Evolutionary conservation across 495 filamentous ascomycete genomes (phyloP).

Genomic region (Podospora anserina): DNA sequence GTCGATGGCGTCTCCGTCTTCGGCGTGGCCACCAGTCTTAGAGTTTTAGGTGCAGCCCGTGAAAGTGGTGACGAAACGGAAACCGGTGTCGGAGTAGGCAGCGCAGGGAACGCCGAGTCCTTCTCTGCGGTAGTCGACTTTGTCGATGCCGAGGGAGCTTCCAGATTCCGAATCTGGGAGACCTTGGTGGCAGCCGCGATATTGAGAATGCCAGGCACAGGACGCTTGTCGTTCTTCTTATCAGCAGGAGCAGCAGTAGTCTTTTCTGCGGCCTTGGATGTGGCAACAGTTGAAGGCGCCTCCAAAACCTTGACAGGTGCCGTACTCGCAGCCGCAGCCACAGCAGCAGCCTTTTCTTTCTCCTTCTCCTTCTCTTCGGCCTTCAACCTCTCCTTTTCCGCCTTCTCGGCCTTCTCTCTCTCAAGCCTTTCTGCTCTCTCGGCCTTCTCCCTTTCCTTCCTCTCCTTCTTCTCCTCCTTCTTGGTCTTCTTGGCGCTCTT

Average conservation of each 20-base stretch:
- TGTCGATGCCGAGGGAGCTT: slow-evolving; percentile 30
- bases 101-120: slow-evolving; percentile 46
- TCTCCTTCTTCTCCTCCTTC: slow-evolving; percentile 23
- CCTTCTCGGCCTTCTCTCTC: slow-evolving; percentile 8
- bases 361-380: slow-evolving; percentile 12
- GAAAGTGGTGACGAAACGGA: slow-evolving; percentile 46
- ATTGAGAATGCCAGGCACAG: slow-evolving; percentile 59
- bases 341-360: slow-evolving; percentile 9
- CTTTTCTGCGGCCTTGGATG: slow-evolving; percentile 4
- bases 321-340: slow-evolving; percentile 35
- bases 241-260: slow-evolving; percentile 20
- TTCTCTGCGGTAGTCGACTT: slow-evolving; percentile 32
- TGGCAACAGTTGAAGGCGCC: slow-evolving; percentile 4
- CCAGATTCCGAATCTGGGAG: slow-evolving; percentile 28
- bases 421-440: slow-evolving; percentile 11
- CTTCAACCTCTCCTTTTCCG: slow-evolving; percentile 11
- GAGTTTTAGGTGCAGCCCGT: slow-evolving; percentile 50
- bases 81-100: slow-evolving; percentile 51
- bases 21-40: slow-evolving; percentile 69
- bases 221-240: slow-evolving; percentile 54
- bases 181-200: slow-evolving; percentile 56
- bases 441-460: slow-evolving; percentile 13
- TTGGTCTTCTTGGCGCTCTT: slow-evolving; percentile 13
- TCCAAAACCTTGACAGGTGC: slow-evolving; percentile 23
- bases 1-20: slow-evolving; percentile 61